phyloP scores from a whole-genome alignment of 495 filamentous ascomycete species.

The Bombardia bombarda region DNA sequence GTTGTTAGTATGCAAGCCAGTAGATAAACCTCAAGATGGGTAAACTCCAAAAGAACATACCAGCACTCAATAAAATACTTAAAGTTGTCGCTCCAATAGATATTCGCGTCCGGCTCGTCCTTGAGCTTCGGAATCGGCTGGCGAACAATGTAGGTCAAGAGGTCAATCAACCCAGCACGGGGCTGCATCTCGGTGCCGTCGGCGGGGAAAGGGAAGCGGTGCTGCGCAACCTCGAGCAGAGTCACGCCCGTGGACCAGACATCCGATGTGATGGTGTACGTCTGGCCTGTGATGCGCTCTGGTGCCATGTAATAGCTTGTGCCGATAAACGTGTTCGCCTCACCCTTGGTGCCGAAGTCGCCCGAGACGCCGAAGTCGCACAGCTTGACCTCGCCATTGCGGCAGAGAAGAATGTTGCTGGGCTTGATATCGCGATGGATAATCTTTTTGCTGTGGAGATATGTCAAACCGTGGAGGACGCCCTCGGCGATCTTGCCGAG shows the following conservation, averaged over 20 bases:
- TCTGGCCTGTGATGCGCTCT: conserved; percentile 93
- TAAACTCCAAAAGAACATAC: conserved; percentile 63
- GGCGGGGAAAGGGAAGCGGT: conserved; percentile 94
- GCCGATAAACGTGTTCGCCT: conserved; percentile 97
- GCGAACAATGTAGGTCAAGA: conserved; percentile 93
- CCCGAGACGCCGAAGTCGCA: conserved; percentile 98
- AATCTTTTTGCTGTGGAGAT: conserved; percentile 93
- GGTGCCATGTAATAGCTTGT: conserved; percentile 99
- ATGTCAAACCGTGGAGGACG: conserved; percentile 87
- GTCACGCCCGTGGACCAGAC: conserved; percentile 97
- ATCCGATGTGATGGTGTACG: conserved; percentile 96
- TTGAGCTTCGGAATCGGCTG: conserved; percentile 95
- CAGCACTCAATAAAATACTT: conserved; percentile 99
- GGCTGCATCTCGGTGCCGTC: conserved; percentile 86
- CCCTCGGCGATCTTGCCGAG: conserved; percentile 97
- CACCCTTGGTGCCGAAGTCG: conserved; percentile 96
- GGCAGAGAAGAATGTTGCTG: conserved; percentile 90
- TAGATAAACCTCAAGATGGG: not conserved
- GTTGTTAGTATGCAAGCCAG: not conserved
- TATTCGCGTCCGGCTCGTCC: conserved; percentile 74
- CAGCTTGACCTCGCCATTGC: conserved; percentile 88
- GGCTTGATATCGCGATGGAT: conserved; percentile 99
- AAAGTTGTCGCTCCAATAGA: conserved; percentile 91
- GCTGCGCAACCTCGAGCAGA: conserved; percentile 91
- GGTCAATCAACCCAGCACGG: conserved; percentile 83